Evolutionary conservation across 2,329 filamentous ascomycete genomes (phyloP).

Genomic region (Teratosphaeria destructans): DNA sequence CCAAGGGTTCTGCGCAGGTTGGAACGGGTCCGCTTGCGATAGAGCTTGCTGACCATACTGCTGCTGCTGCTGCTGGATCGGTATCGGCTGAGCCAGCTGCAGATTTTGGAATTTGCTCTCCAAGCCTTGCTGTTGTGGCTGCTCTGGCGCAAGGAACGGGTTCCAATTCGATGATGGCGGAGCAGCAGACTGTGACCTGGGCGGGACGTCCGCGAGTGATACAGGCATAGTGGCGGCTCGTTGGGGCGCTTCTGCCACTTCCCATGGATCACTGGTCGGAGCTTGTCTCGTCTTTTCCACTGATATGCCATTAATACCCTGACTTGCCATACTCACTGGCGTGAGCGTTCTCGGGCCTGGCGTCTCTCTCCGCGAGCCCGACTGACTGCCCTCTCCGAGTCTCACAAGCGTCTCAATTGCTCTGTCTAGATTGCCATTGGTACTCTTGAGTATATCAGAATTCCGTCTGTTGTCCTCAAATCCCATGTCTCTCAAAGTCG

Average conservation of each 20-base stretch:
- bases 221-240: constrained; percentile 18
- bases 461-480: constrained; percentile 79
- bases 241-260: constrained; percentile 28
- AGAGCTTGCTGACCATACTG: constrained; percentile 10
- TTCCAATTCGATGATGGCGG: constrained; percentile 45
- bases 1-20: constrained; percentile 22
- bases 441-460: constrained; percentile 65
- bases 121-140: constrained; percentile 19
- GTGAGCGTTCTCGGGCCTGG: constrained; percentile 23
- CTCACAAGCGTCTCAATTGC: constrained; percentile 76
- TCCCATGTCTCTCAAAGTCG: constrained; percentile 76
- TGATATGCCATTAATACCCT: constrained; percentile 32
- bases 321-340: constrained; percentile 38
- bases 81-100: constrained; percentile 42
- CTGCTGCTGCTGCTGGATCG: constrained; percentile 4
- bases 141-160: constrained; percentile 49
- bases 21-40: constrained; percentile 13
- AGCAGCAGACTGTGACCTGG: constrained; percentile 25
- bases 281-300: constrained; percentile 29
- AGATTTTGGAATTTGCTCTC: constrained; percentile 55
- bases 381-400: constrained; percentile 59
- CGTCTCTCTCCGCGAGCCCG: constrained; percentile 21
- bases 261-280: constrained; percentile 33
- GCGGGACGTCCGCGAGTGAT: constrained; percentile 16
- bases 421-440: constrained; percentile 75